phyloP scores from a whole-genome alignment of 805 yeast genomes.

The Starmerella khaoyaiensis region DNA sequence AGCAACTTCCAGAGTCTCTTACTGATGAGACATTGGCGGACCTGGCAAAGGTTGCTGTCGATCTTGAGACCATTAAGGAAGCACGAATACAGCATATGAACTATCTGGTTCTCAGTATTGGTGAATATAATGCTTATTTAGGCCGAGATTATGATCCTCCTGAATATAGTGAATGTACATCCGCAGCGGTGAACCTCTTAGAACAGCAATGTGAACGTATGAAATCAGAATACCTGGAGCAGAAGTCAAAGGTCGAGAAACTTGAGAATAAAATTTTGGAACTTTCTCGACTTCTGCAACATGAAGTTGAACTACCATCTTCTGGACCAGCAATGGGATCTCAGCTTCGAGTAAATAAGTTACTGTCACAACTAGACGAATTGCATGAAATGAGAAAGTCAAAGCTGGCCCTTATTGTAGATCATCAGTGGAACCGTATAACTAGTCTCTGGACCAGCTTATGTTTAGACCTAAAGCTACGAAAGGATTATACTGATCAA shows the following conservation, averaged over 20 bases:
- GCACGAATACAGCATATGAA: not conserved
- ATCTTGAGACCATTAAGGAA: not conserved
- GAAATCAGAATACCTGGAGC: too few relatives aligned
- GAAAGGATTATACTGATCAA: not conserved
- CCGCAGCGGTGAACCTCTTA: too few relatives aligned
- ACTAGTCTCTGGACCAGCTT: constrained; percentile 7
- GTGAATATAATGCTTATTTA: not conserved
- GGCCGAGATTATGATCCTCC: too few relatives aligned
- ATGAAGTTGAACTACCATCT: not conserved
- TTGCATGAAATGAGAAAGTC: constrained; percentile 3
- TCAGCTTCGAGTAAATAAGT: not conserved
- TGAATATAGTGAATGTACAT: too few relatives aligned
- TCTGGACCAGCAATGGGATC: not conserved
- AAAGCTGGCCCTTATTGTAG: constrained; percentile 2
- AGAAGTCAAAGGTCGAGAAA: too few relatives aligned
- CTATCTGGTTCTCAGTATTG: not conserved
- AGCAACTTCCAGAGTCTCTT: not conserved
- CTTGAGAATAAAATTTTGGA: not conserved
- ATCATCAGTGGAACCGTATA: not conserved
- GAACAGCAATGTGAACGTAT: too few relatives aligned
- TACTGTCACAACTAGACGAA: constrained; percentile 1
- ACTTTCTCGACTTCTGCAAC: not conserved
- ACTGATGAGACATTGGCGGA: constrained; percentile 1
- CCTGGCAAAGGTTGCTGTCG: not conserved
- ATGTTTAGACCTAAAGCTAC: constrained; percentile 1